A percentile compares a stretch with the other conserved stretches of the same genome.
These are phyloP conservation scores for Plectosphaerella cucumerina DNA, from an alignment of 2,329 filamentous ascomycete genomes.

Conservation along the genomic window DNA sequence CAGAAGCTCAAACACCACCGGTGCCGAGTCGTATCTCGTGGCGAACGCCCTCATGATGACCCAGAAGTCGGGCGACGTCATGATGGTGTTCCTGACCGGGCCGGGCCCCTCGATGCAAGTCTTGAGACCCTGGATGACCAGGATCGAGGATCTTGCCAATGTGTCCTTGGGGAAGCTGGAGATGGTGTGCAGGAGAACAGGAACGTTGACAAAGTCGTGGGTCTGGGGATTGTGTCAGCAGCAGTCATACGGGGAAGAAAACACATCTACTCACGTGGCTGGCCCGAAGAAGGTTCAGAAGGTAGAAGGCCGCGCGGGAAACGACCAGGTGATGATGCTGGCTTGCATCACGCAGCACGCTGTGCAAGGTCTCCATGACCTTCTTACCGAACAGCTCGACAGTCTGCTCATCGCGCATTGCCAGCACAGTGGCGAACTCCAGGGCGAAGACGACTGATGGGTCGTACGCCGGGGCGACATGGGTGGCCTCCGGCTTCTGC, in stretches of 20 bases:
- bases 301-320: constrained; percentile 80
- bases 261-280: constrained; percentile 67
- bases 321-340: constrained; percentile 80
- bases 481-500: constrained; percentile 50
- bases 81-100: constrained; percentile 83
- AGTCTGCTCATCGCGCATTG: constrained; percentile 70
- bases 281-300: constrained; percentile 73
- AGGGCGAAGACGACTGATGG: constrained; percentile 86
- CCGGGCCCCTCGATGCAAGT: constrained; percentile 75
- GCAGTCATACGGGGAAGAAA: neutral
- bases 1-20: constrained; percentile 81
- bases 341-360: constrained; percentile 72
- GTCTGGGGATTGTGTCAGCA: constrained; percentile 49
- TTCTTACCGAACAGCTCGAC: constrained; percentile 70
- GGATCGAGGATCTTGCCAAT: constrained; percentile 69
- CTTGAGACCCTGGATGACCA: constrained; percentile 74
- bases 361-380: constrained; percentile 76
- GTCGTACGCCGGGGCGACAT: constrained; percentile 62
- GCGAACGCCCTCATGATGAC: constrained; percentile 76
- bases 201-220: constrained; percentile 85
- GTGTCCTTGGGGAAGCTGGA: constrained; percentile 79
- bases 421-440: constrained; percentile 81
- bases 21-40: constrained; percentile 63
- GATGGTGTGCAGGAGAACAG: constrained; percentile 86
- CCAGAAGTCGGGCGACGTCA: constrained; percentile 97